Conservation (phyloP, 2,329 filamentous ascomycete genomes). For the Neopestalotiopsis sp. region DNA sequence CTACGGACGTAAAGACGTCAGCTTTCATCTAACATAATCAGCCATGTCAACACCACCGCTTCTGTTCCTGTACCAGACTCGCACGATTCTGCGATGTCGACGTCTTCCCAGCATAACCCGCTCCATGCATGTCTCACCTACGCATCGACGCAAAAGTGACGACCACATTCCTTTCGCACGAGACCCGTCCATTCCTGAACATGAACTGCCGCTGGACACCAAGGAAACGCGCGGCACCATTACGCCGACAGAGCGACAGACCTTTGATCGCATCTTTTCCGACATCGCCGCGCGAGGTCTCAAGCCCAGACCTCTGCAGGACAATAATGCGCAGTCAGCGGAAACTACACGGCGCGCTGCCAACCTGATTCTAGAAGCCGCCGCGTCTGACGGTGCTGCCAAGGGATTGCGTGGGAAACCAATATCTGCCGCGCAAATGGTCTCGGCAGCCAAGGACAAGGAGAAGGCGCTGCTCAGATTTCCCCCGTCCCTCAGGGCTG, state of each 20-base stretch:
- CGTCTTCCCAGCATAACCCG: constrained; percentile 29
- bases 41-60: constrained; percentile 58
- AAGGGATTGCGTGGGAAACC: constrained; percentile 26
- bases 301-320: constrained; percentile 24
- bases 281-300: constrained; percentile 54
- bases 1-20: neutral
- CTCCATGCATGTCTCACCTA: constrained; percentile 29
- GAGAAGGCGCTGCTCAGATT: constrained; percentile 44
- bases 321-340: constrained; percentile 19
- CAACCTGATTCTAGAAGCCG: constrained; percentile 36
- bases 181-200: constrained; percentile 33
- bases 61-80: constrained; percentile 76
- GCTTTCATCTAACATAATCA: neutral
- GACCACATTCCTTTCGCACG: constrained; percentile 60
- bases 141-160: constrained; percentile 23
- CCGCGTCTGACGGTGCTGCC: constrained; percentile 29
- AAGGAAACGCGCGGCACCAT: constrained; percentile 48
- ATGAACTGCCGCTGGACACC: constrained; percentile 27
- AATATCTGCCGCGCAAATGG: constrained; percentile 25
- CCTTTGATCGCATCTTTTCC: constrained; percentile 62
- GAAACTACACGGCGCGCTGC: constrained; percentile 26
- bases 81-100: constrained; percentile 57
- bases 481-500: constrained; percentile 45
- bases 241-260: constrained; percentile 56
- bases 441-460: constrained; percentile 36